These are phyloP conservation scores for Ganoderma boninense DNA, from an alignment of 1,284 basidiomycete species.

Conservation along the genomic window DNA sequence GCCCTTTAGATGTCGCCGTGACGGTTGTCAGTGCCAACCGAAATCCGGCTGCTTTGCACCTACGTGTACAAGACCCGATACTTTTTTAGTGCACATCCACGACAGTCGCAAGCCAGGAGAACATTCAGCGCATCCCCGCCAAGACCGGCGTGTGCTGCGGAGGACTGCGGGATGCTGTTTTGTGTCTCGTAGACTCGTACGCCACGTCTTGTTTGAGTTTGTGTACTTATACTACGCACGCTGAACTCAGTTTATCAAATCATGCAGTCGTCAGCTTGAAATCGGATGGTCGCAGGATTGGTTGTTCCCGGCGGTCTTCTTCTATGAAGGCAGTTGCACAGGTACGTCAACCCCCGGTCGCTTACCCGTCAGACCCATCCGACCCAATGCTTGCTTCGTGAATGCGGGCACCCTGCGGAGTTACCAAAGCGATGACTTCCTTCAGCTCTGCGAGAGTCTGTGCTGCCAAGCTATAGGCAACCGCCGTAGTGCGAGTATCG, in stretches of 20 bases:
- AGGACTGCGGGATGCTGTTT: not conserved
- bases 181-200: not conserved
- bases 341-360: not conserved
- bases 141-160: not conserved
- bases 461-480: not conserved
- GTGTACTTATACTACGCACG: not conserved
- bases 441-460: not conserved
- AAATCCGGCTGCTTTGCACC: not conserved
- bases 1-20: not conserved
- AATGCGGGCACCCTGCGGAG: not conserved
- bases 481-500: not conserved
- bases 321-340: not conserved
- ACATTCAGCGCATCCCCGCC: not conserved
- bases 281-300: not conserved
- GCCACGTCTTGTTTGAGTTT: constrained; percentile 2
- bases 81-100: not conserved
- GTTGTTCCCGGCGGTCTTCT: not conserved
- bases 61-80: not conserved
- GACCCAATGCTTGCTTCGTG: not conserved
- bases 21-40: not conserved
- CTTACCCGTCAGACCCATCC: not conserved
- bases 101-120: not conserved
- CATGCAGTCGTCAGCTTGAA: not conserved
- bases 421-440: not conserved
- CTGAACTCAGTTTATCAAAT: not conserved